Evolutionary conservation across 2,329 filamentous ascomycete species (phyloP).

Genomic region (Periconia digitata): DNA sequence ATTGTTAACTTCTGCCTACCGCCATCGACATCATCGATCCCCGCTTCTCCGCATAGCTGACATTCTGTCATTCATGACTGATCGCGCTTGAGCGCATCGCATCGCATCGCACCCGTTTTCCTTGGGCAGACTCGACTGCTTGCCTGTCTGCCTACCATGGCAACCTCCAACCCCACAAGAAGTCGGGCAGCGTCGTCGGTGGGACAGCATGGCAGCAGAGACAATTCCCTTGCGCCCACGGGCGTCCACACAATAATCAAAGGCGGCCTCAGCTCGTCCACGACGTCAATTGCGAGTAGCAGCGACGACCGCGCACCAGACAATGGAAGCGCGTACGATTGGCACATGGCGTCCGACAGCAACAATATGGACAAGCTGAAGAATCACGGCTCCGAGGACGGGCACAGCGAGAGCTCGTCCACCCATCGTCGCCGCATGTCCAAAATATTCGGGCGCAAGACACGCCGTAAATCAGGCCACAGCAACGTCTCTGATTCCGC

Average conservation of each 20-base stretch:
- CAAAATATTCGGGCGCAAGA: slow-evolving; percentile 54
- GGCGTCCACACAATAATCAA: slow-evolving; percentile 20
- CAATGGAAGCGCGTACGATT: slow-evolving; percentile 8
- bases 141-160: slow-evolving; percentile 19
- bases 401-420: slow-evolving; percentile 42
- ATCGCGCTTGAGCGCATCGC: background rate
- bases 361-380: slow-evolving; percentile 45
- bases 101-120: too few relatives aligned
- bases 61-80: background rate
- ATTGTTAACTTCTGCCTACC: too few relatives aligned
- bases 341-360: slow-evolving; percentile 40
- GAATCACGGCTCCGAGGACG: slow-evolving; percentile 45
- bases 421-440: slow-evolving; percentile 50
- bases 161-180: slow-evolving; percentile 23
- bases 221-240: slow-evolving; percentile 29
- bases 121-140: background rate
- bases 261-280: slow-evolving; percentile 30
- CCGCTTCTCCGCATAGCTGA: background rate
- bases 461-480: slow-evolving; percentile 27
- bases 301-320: slow-evolving; percentile 29
- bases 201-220: slow-evolving; percentile 14
- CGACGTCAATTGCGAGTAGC: slow-evolving; percentile 32
- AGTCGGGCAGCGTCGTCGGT: slow-evolving; percentile 24
- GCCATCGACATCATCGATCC: slow-evolving; percentile 1
- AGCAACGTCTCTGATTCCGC: slow-evolving; percentile 29